A percentile compares a stretch with the other conserved stretches of the same genome.
phyloP scores from a whole-genome alignment of 805 yeast genomes.

The Cyberlindnera bimundalis region DNA sequence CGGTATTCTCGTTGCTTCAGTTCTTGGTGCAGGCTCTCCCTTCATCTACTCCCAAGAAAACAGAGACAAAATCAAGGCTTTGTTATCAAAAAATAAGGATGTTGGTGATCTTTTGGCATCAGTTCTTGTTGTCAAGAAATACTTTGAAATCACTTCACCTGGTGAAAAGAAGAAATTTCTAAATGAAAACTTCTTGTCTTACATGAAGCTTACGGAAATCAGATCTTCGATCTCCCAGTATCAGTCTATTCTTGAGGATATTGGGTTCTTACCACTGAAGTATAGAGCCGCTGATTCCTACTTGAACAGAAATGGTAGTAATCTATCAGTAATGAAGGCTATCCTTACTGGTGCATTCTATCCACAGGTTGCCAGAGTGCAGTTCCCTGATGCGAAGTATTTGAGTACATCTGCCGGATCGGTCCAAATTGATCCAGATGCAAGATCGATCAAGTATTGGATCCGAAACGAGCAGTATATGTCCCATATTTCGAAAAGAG shows the following conservation, averaged over 20 bases:
- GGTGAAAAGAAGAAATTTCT: conserved; percentile 42
- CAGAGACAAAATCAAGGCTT: conserved; percentile 57
- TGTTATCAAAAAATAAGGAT: conserved; percentile 38
- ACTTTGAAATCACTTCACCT: conserved; percentile 32
- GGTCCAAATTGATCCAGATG: conserved; percentile 82
- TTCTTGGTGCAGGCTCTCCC: conserved; percentile 71
- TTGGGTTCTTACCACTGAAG: conserved; percentile 67
- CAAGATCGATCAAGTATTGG: conserved; percentile 68
- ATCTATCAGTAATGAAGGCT: conserved; percentile 54
- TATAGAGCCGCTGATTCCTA: conserved; percentile 34
- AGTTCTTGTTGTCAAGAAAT: conserved; percentile 55
- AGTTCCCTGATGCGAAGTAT: conserved; percentile 77
- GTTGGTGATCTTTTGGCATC: conserved; percentile 77
- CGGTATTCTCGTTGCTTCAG: conserved; percentile 77
- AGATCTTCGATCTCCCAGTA: conserved; percentile 68
- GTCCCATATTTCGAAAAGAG: conserved; percentile 14
- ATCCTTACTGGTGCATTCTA: conserved; percentile 77
- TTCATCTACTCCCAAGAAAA: conserved; percentile 60
- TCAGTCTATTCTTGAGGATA: conserved; percentile 64
- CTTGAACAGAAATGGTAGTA: conserved; percentile 50
- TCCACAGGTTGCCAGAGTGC: conserved; percentile 80
- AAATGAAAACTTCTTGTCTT: conserved; percentile 57
- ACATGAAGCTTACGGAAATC: conserved; percentile 64
- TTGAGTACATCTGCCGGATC: conserved; percentile 72
- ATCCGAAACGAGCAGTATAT: conserved; percentile 56